These are phyloP conservation scores for Dendrostoma leiphaemia DNA, from an alignment of 2,329 filamentous ascomycete genomes.

Conservation along the genomic window DNA sequence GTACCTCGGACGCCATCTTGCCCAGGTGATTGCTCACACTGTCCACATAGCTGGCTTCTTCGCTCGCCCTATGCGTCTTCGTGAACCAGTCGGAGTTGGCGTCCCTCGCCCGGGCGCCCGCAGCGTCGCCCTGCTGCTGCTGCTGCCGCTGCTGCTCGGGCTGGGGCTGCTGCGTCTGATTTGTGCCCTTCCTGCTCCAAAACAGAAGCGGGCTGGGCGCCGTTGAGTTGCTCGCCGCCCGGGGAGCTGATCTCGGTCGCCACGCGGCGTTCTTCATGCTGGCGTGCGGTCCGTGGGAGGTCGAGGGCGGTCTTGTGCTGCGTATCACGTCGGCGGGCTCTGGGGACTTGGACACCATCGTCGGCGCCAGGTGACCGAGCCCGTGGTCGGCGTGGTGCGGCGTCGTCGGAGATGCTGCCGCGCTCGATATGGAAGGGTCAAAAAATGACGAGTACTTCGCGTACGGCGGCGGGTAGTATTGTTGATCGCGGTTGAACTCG, in stretches of 20 bases:
- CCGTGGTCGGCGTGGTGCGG: background rate
- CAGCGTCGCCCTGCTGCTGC: background rate
- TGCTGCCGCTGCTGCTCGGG: constrained; percentile 3
- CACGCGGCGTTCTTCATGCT: constrained; percentile 3
- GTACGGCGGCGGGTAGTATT: background rate
- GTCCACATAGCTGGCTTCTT: constrained; percentile 7
- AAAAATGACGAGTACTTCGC: background rate
- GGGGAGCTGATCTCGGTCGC: constrained; percentile 18
- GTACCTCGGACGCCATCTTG: constrained; percentile 6
- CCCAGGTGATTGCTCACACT: constrained; percentile 12
- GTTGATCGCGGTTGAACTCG: background rate
- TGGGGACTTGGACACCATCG: background rate
- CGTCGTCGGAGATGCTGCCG: background rate
- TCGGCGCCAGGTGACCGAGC: background rate
- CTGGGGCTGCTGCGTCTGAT: too few relatives aligned
- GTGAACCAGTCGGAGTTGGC: background rate
- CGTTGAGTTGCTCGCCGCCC: constrained; percentile 4
- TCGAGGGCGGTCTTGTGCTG: background rate
- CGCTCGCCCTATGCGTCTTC: constrained; percentile 1
- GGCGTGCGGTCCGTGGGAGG: background rate
- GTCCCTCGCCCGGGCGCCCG: background rate
- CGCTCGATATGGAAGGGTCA: background rate
- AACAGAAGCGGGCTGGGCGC: constrained; percentile 10
- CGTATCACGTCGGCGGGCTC: background rate
- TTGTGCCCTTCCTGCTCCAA: constrained; percentile 9